Conservation (phyloP, 805 yeast genomes). For the Candida caryicola region DNA sequence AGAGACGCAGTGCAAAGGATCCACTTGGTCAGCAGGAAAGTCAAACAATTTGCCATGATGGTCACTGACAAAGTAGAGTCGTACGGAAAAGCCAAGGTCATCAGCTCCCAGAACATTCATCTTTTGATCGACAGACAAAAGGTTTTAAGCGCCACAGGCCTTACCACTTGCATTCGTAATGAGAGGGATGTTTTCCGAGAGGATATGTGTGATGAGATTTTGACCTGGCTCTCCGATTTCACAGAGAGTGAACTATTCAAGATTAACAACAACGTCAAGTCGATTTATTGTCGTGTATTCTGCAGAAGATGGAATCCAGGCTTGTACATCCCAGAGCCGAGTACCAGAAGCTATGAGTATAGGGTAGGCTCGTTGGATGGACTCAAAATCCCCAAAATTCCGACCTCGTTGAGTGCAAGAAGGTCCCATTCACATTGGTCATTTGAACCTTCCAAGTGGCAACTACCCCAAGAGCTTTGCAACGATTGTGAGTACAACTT, state of each 20-base stretch:
- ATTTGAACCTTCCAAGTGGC: constrained; percentile 44
- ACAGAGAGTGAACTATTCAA: constrained; percentile 53
- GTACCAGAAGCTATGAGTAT: constrained; percentile 14
- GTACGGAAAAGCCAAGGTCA: constrained; percentile 68
- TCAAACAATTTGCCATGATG: constrained; percentile 66
- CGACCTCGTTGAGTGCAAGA: constrained; percentile 11
- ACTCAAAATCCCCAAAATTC: constrained; percentile 39
- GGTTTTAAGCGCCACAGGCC: constrained; percentile 59
- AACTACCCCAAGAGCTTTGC: constrained; percentile 40
- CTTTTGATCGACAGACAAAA: constrained; percentile 53
- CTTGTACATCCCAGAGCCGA: constrained; percentile 11
- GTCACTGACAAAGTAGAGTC: constrained; percentile 60
- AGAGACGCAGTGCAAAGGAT: constrained; percentile 71
- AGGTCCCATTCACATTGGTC: constrained; percentile 35
- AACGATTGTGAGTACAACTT: constrained; percentile 48
- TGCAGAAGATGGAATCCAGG: constrained; percentile 64
- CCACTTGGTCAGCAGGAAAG: constrained; percentile 60
- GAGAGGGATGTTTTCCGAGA: constrained; percentile 73
- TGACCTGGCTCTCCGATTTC: constrained; percentile 63
- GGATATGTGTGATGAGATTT: constrained; percentile 72
- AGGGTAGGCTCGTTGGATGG: constrained; percentile 33
- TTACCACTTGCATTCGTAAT: constrained; percentile 63
- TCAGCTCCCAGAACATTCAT: constrained; percentile 51
- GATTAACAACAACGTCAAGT: constrained; percentile 45
- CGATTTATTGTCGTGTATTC: constrained; percentile 55